phyloP scores from a whole-genome alignment of 108 stramenopile species.

The Parietichytrium sp. region DNA sequence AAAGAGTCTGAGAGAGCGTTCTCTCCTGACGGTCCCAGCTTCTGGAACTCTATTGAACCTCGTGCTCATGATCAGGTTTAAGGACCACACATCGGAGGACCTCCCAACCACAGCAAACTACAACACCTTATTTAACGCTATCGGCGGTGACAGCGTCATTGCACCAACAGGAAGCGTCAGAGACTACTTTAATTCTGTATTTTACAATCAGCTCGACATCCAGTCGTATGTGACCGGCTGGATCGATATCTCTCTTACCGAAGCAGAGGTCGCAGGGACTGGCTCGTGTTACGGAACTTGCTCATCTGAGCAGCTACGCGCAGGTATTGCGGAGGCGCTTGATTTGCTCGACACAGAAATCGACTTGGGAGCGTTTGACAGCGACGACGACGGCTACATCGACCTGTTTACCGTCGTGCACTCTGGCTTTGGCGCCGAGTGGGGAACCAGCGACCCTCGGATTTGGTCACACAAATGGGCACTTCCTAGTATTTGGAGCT shows the following conservation, averaged over 20 bases:
- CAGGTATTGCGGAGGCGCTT: constrained; percentile 1
- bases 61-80: constrained; percentile 35
- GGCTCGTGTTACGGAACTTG: background rate
- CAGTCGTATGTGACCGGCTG: background rate
- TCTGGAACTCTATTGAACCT: too few species aligned
- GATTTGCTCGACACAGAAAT: background rate
- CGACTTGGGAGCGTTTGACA: constrained; percentile 45
- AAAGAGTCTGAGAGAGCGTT: too few species aligned
- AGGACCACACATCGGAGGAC: background rate
- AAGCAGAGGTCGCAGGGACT: constrained; percentile 28
- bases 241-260: constrained; percentile 31
- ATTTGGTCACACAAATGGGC: constrained; percentile 63
- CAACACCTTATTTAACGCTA: background rate
- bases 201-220: background rate
- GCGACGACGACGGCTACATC: constrained; percentile 39
- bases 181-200: background rate
- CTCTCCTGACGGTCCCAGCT: too few species aligned
- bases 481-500: constrained; percentile 41
- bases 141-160: background rate
- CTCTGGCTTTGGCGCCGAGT: constrained; percentile 73
- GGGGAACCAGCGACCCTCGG: constrained; percentile 54
- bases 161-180: background rate
- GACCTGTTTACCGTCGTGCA: constrained; percentile 70
- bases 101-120: background rate
- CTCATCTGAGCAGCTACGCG: background rate